A percentile compares a stretch with the other conserved stretches of the same genome.
Conservation (phyloP, 768 basidiomycete species). For the Rhizopogon vinicolor region DNA sequence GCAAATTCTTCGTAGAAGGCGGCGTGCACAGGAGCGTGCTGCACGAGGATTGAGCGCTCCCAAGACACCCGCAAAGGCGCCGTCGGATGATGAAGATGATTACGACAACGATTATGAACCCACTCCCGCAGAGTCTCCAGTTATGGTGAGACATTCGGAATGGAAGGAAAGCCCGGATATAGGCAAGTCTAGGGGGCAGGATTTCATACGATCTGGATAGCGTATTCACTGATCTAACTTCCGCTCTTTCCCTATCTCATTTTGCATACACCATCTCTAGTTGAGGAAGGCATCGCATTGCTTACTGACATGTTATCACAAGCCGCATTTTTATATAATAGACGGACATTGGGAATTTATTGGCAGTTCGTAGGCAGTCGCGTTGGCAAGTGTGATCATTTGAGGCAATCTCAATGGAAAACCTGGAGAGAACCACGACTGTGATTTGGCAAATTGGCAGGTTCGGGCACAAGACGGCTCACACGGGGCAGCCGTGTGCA, state of each 20-base stretch:
- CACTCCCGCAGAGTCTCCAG: slow-evolving; percentile 1
- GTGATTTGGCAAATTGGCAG: slow-evolving; percentile 5
- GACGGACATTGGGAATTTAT: slow-evolving; percentile 28
- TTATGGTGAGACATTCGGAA: slow-evolving; percentile 5
- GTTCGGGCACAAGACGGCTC: slow-evolving; percentile 14
- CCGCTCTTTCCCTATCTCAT: slow-evolving; percentile 6
- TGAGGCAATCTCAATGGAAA: slow-evolving; percentile 21
- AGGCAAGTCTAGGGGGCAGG: slow-evolving; percentile 12
- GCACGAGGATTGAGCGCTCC: slow-evolving; percentile 29
- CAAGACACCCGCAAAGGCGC: slow-evolving; percentile 15
- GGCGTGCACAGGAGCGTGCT: slow-evolving; percentile 68
- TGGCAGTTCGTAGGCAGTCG: slow-evolving; percentile 12
- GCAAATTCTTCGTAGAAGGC: slow-evolving; percentile 67
- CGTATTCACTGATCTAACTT: slow-evolving; percentile 5
- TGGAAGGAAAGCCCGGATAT: slow-evolving; percentile 15
- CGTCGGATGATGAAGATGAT: slow-evolving; percentile 21
- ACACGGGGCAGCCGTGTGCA: slow-evolving; percentile 22
- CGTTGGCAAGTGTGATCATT: slow-evolving; percentile 13
- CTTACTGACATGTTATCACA: slow-evolving; percentile 16
- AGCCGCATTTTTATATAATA: slow-evolving; percentile 28
- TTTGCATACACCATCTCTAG: slow-evolving; percentile 8
- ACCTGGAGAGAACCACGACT: slow-evolving; percentile 10
- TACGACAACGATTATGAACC: slow-evolving; percentile 12
- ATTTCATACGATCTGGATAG: slow-evolving; percentile 19
- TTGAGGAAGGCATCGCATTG: slow-evolving; percentile 19